These are phyloP conservation scores for Torulaspora gathmanii DNA, from an alignment of 805 yeast species.

Conservation along the genomic window DNA sequence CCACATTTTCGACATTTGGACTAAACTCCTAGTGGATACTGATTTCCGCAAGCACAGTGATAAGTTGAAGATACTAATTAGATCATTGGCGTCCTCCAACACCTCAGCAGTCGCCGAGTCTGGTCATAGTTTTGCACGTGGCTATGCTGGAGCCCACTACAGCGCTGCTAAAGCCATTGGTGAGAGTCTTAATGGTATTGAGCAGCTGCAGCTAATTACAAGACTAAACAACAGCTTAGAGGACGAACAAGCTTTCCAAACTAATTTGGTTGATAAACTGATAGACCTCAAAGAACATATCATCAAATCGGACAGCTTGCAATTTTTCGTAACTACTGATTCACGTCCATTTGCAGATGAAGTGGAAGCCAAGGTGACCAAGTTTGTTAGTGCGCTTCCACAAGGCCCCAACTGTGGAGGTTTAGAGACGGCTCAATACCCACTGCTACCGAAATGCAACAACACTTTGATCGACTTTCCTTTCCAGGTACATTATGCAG, in stretches of 20 bases:
- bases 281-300: slow-evolving; percentile 46
- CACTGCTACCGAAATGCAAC: slow-evolving; percentile 4
- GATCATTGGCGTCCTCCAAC: slow-evolving; percentile 70
- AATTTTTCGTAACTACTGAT: slow-evolving; percentile 58
- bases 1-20: slow-evolving; percentile 61
- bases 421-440: slow-evolving; percentile 5
- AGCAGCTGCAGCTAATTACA: slow-evolving; percentile 66
- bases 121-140: slow-evolving; percentile 81
- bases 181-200: slow-evolving; percentile 68
- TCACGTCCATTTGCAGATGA: slow-evolving; percentile 32
- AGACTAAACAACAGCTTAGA: slow-evolving; percentile 50
- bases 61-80: slow-evolving; percentile 68
- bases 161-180: slow-evolving; percentile 55
- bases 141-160: slow-evolving; percentile 58
- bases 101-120: slow-evolving; percentile 74
- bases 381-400: slow-evolving; percentile 33
- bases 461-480: slow-evolving; percentile 65
- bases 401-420: slow-evolving; percentile 4
- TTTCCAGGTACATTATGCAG: slow-evolving; percentile 82
- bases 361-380: slow-evolving; percentile 25
- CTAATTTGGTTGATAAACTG: slow-evolving; percentile 62
- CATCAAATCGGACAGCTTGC: slow-evolving; percentile 41
- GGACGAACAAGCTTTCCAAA: slow-evolving; percentile 45
- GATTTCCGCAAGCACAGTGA: slow-evolving; percentile 56
- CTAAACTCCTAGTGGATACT: slow-evolving; percentile 63